A percentile compares a stretch with the other conserved stretches of the same genome.
phyloP scores from a whole-genome alignment of 306 rosid species.

The Fagus crenata region DNA sequence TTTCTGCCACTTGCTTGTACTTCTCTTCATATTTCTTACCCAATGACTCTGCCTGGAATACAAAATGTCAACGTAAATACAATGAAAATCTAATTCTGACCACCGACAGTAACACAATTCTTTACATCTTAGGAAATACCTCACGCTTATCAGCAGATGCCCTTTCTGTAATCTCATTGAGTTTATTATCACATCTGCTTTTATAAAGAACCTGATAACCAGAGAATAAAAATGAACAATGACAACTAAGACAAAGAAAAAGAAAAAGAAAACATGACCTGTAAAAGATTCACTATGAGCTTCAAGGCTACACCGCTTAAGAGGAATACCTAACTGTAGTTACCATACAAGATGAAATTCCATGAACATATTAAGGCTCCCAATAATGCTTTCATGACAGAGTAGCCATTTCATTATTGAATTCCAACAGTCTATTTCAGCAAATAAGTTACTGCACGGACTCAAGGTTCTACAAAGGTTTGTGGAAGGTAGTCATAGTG shows the following conservation, averaged over 20 bases:
- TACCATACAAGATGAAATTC: background rate
- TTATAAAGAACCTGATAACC: slow-evolving; percentile 70
- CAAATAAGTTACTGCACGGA: background rate
- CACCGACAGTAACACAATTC: slow-evolving; percentile 18
- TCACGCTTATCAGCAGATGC: slow-evolving; percentile 91
- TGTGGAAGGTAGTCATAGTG: background rate
- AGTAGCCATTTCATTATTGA: background rate
- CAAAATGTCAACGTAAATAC: slow-evolving; percentile 9
- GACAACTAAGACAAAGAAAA: background rate
- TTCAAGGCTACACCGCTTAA: slow-evolving; percentile 12
- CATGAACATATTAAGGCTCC: background rate
- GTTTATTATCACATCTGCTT: slow-evolving; percentile 88
- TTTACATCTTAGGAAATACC: slow-evolving; percentile 45
- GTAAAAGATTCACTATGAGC: background rate
- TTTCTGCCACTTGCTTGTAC: slow-evolving; percentile 88
- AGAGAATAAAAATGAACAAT: slow-evolving; percentile 27
- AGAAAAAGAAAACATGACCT: background rate
- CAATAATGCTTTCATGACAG: background rate
- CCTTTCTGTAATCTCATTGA: slow-evolving; percentile 94
- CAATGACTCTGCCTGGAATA: slow-evolving; percentile 72
- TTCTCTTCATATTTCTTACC: slow-evolving; percentile 87
- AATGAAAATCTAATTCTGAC: slow-evolving; percentile 23
- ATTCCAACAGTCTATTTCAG: background rate
- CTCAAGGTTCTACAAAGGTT: background rate
- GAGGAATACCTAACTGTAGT: background rate